Evolutionary conservation across 2,329 filamentous ascomycete genomes (phyloP).

Genomic region (Fusarium scirpi): DNA sequence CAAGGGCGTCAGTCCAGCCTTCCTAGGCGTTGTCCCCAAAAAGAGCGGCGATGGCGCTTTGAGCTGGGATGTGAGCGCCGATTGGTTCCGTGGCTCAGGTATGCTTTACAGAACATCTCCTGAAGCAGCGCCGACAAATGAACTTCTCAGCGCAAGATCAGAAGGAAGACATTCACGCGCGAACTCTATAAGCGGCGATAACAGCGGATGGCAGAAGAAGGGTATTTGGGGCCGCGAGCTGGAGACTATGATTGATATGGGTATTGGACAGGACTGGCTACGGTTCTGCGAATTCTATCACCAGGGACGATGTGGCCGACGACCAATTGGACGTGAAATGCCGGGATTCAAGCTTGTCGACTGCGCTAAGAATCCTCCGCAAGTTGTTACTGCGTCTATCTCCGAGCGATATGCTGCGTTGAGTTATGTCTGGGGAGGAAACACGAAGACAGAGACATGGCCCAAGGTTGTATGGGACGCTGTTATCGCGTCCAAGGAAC

Average conservation of each 20-base stretch:
- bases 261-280: constrained; percentile 50
- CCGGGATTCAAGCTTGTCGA: constrained; percentile 52
- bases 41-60: constrained; percentile 47
- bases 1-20: constrained; percentile 49
- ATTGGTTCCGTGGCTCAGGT: constrained; percentile 52
- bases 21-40: constrained; percentile 51
- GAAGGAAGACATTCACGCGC: constrained; percentile 38
- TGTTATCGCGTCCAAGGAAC: constrained; percentile 46
- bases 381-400: constrained; percentile 47
- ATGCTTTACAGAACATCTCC: constrained; percentile 52
- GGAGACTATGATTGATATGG: constrained; percentile 47
- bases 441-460: constrained; percentile 45
- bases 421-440: constrained; percentile 54
- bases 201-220: constrained; percentile 46
- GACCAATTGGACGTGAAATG: constrained; percentile 42
- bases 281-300: constrained; percentile 52
- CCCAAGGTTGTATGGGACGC: constrained; percentile 51
- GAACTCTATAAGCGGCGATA: constrained; percentile 36
- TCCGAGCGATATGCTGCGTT: constrained; percentile 50
- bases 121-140: constrained; percentile 35
- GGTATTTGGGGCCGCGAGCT: constrained; percentile 53
- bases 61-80: constrained; percentile 49
- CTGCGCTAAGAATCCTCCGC: constrained; percentile 50
- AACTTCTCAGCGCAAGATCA: constrained; percentile 43
- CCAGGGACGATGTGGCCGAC: constrained; percentile 50